Evolutionary conservation across 2,329 filamentous ascomycete species (phyloP).

Genomic region (Colletotrichum salicis): DNA sequence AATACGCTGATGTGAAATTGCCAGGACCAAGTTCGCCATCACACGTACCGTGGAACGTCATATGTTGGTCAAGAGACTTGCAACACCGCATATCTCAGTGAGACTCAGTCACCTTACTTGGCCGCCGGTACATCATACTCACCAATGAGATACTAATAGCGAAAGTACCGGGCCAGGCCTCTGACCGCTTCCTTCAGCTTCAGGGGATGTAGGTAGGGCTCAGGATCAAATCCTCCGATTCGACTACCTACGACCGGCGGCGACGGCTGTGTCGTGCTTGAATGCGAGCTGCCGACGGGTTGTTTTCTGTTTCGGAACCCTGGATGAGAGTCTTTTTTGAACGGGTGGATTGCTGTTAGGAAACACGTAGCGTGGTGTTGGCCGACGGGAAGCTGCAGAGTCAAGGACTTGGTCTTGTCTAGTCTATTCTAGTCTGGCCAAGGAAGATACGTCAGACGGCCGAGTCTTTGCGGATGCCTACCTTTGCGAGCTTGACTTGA

Average conservation of each 20-base stretch:
- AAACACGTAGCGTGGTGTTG: neutral
- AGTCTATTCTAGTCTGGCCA: neutral
- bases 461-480: neutral
- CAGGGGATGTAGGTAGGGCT: neutral
- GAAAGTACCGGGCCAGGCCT: neutral
- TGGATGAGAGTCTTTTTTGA: too few relatives aligned
- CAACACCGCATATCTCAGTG: neutral
- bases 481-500: neutral
- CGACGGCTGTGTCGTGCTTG: neutral
- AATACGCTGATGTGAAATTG: neutral
- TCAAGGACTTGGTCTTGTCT: neutral
- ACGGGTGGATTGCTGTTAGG: neutral
- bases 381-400: neutral
- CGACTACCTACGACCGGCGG: neutral
- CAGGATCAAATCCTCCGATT: neutral
- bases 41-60: constrained; percentile 1
- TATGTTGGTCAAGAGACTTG: neutral
- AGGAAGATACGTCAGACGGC: neutral
- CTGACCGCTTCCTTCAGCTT: neutral
- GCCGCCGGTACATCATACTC: neutral
- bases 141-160: neutral
- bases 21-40: neutral
- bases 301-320: neutral
- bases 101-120: neutral
- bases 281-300: neutral